These are phyloP conservation scores for Paecilomyces dactylethromorphus DNA, from an alignment of 2,329 filamentous ascomycete genomes.

Conservation along the genomic window DNA sequence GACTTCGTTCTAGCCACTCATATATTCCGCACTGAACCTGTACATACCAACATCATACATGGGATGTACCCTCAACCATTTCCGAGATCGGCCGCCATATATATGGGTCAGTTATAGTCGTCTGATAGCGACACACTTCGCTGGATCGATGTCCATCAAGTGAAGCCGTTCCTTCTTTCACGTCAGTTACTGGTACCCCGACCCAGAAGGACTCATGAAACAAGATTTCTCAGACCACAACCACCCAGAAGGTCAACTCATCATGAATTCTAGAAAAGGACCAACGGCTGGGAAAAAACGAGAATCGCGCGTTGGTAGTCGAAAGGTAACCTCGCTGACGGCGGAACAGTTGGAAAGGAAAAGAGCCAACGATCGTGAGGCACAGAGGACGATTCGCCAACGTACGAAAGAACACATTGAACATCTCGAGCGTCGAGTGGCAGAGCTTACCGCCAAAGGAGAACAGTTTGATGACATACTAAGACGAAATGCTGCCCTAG, in stretches of 20 bases:
- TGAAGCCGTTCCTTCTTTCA: background rate
- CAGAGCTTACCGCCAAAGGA: slow-evolving; percentile 44
- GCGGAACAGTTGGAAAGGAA: slow-evolving; percentile 54
- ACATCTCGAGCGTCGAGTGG: slow-evolving; percentile 48
- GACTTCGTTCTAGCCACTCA: background rate
- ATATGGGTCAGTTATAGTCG: background rate
- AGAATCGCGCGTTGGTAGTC: slow-evolving; percentile 48
- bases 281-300: slow-evolving; percentile 20
- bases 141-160: background rate
- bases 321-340: slow-evolving; percentile 52
- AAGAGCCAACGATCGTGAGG: slow-evolving; percentile 55
- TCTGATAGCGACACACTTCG: background rate
- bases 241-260: slow-evolving; percentile 4
- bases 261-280: slow-evolving; percentile 18
- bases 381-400: slow-evolving; percentile 53
- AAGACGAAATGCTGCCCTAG: slow-evolving; percentile 48
- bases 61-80: background rate
- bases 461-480: slow-evolving; percentile 48
- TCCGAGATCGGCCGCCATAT: background rate
- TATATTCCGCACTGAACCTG: background rate
- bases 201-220: background rate
- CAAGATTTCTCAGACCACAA: background rate
- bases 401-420: slow-evolving; percentile 56
- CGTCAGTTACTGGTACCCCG: background rate
- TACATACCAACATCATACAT: background rate